Conservation (phyloP, 2,329 filamentous ascomycete species). For the Ilyonectria destructans region DNA sequence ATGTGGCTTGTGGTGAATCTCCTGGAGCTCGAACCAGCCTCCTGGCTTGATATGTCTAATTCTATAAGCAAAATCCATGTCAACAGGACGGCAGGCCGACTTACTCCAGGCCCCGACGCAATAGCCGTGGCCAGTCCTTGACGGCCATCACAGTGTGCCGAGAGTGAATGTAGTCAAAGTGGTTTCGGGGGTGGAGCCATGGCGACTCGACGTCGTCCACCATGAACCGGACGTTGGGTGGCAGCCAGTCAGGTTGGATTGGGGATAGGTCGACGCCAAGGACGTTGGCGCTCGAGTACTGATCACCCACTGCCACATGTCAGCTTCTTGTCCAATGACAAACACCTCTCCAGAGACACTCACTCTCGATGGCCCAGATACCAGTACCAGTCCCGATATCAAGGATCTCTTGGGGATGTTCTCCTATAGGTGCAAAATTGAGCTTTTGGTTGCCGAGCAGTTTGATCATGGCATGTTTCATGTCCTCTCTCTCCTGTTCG, state of each 20-base stretch:
- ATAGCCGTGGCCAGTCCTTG: conserved; percentile 68
- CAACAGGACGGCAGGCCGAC: background rate
- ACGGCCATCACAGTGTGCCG: conserved; percentile 71
- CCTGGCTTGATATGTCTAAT: conserved; percentile 67
- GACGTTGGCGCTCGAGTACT: conserved; percentile 61
- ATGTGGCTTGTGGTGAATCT: conserved; percentile 67
- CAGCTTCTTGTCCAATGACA: conserved; percentile 19
- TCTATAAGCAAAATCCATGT: background rate
- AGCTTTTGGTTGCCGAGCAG: conserved; percentile 64
- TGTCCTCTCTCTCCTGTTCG: conserved; percentile 72
- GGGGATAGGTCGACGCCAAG: conserved; percentile 64
- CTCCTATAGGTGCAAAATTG: conserved; percentile 68
- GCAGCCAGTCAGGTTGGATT: conserved; percentile 67
- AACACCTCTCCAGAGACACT: conserved; percentile 30
- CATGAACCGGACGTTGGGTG: conserved; percentile 70
- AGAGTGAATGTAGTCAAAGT: conserved; percentile 76
- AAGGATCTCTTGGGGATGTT: conserved; percentile 65
- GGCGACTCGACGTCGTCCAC: conserved; percentile 72
- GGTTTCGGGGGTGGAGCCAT: conserved; percentile 69
- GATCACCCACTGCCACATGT: conserved; percentile 61
- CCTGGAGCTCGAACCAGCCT: conserved; percentile 71
- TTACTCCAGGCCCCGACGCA: conserved; percentile 53
- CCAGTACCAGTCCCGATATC: conserved; percentile 74
- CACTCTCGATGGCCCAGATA: conserved; percentile 73
- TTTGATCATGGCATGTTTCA: conserved; percentile 70